Evolutionary conservation across 805 yeast genomes (phyloP).

Genomic region (Kazachstania psychrophila): DNA sequence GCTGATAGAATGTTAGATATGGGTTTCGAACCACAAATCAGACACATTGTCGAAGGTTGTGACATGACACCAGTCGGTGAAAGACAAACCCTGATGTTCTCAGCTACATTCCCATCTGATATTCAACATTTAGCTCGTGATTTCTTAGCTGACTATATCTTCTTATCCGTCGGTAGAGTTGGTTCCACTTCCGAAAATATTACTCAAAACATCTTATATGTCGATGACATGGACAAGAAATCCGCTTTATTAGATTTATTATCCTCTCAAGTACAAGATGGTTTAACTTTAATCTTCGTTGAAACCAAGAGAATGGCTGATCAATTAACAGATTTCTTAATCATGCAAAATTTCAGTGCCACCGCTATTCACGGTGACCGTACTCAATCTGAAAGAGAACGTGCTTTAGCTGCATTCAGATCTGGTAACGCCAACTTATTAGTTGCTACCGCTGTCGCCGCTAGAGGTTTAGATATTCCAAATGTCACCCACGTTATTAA

Average conservation of each 20-base stretch:
- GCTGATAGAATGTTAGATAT: slow-evolving; percentile 99
- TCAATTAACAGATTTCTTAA: slow-evolving; percentile 82
- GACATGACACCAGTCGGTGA: slow-evolving; percentile 89
- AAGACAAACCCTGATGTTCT: slow-evolving; percentile 96
- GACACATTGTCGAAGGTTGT: slow-evolving; percentile 94
- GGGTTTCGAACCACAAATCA: slow-evolving; percentile 99
- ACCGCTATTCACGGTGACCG: slow-evolving; percentile 99
- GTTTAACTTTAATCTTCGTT: slow-evolving; percentile 88
- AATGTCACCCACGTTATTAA: slow-evolving; percentile 96
- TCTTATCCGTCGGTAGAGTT: slow-evolving; percentile 96
- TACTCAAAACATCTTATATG: slow-evolving; percentile 86
- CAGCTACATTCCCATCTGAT: slow-evolving; percentile 98
- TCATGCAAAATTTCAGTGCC: slow-evolving; percentile 85
- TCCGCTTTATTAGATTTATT: slow-evolving; percentile 82
- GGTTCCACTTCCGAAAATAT: slow-evolving; percentile 99
- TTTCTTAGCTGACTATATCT: slow-evolving; percentile 90
- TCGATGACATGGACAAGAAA: slow-evolving; percentile 88
- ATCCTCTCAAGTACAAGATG: slow-evolving; percentile 66
- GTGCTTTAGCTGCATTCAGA: slow-evolving; percentile 91
- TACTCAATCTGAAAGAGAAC: slow-evolving; percentile 94
- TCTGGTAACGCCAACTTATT: slow-evolving; percentile 84
- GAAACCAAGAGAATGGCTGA: slow-evolving; percentile 99
- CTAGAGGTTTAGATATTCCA: slow-evolving; percentile 99
- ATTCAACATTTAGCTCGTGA: slow-evolving; percentile 96
- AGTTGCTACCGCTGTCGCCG: slow-evolving; percentile 99